Evolutionary conservation across 345 rosid species (phyloP).

Genomic region (Limnanthes douglasii): DNA sequence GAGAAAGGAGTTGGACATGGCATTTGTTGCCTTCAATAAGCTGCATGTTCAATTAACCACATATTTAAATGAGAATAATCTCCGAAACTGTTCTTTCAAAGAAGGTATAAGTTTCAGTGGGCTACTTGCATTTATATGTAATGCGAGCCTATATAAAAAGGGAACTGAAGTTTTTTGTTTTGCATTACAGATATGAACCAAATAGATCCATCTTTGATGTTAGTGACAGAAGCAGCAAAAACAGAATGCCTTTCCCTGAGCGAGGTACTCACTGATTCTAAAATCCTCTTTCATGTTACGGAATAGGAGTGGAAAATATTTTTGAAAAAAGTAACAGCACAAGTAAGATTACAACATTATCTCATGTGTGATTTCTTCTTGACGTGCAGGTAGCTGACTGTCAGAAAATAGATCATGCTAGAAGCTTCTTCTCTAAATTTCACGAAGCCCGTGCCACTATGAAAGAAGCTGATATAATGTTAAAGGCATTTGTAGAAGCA

Average conservation of each 20-base stretch:
- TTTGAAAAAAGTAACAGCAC: not conserved
- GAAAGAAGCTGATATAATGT: constrained; percentile 58
- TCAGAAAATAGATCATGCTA: constrained; percentile 23
- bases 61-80: constrained; percentile 17
- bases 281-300: constrained; percentile 4
- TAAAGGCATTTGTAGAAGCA: constrained; percentile 47
- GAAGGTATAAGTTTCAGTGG: constrained; percentile 24
- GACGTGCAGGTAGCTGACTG: constrained; percentile 22
- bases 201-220: constrained; percentile 16
- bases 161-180: constrained; percentile 10
- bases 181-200: constrained; percentile 33
- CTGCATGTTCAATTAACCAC: constrained; percentile 14
- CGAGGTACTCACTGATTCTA: constrained; percentile 20
- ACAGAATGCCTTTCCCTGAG: constrained; percentile 11
- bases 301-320: not conserved
- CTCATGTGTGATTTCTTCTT: constrained; percentile 9
- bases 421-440: constrained; percentile 39
- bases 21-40: constrained; percentile 21
- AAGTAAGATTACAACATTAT: constrained; percentile 4
- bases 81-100: constrained; percentile 11
- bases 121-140: constrained; percentile 4
- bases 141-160: no score
- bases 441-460: constrained; percentile 58
- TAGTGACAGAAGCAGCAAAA: constrained; percentile 18
- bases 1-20: constrained; percentile 23